Base-by-base conservation (phyloP, 2,329 filamentous ascomycete genomes). In the Cytospora schulzeri region DNA sequence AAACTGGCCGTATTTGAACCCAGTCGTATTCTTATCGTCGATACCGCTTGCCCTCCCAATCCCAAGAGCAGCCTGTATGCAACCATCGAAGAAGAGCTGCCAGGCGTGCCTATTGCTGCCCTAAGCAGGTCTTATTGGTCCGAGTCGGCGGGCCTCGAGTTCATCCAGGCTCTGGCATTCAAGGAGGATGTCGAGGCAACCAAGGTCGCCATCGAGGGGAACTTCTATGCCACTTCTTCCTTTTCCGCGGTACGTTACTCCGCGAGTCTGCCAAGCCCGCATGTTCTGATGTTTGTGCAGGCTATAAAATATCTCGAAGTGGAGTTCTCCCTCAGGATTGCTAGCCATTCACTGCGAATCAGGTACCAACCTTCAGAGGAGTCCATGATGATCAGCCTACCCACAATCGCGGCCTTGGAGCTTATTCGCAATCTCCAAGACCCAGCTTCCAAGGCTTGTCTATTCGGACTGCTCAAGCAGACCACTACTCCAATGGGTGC, bases 371-470 rank as follows among this genome's bases (percentile, higher is more conserved):
- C 93, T 1, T 93, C 92, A 0, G 91, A 96, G 73, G 91, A 94
- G 28, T 91, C 92, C 0, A 97, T 98, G 93, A 92, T 96, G 85
- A 96, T 98, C 70, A 94, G 97, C 71, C 83, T 95, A 2, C 90
- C 92, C 0, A 96, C 93, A 0, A 92, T 97, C 31, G 85, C 89
- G 45, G 92, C 92, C 0, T 81, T 99, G 3, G 95, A 99, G 74
- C 83, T 99, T 7, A 90, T 98, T 29, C 92, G 97, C 71, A 99
- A 97, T 69, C 73, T 93, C 0, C 88, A 91, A 15, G 88, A 90
- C 69, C 72, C 87, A 0, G 93, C 90, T 69, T 96, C 93, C 0
- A 91, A 88, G 68, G 87, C 94, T 48, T 94, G 90, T 68, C 79
- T 99, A 0, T 94, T 93, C 68, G 93, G 93, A 0, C 76, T 98